These are phyloP conservation scores for Trichophyton schoenleinii DNA, from an alignment of 2,329 filamentous ascomycete genomes.

Conservation along the genomic window DNA sequence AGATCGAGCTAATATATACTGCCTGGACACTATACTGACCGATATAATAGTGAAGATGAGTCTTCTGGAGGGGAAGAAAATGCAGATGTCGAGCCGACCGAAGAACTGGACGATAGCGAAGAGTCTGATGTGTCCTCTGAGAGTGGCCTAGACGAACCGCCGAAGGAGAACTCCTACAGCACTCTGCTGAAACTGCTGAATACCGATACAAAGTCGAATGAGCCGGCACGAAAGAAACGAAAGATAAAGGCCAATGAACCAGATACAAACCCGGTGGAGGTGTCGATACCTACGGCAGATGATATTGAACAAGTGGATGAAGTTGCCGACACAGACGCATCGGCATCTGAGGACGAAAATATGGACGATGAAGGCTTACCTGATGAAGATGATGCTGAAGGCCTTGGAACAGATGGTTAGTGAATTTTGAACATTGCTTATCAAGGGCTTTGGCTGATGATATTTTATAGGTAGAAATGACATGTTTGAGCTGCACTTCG, in stretches of 20 bases:
- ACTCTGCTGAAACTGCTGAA: slow-evolving; percentile 45
- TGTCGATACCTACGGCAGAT: neutral
- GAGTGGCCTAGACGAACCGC: slow-evolving; percentile 33
- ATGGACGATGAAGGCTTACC: slow-evolving; percentile 22
- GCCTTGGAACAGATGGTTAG: slow-evolving; percentile 2
- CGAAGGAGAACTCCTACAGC: slow-evolving; percentile 39
- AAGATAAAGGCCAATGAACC: slow-evolving; percentile 33
- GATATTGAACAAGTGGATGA: slow-evolving; percentile 3
- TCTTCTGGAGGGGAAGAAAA: neutral
- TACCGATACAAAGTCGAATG: slow-evolving; percentile 27
- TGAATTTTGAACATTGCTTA: neutral
- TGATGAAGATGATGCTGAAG: slow-evolving; percentile 23
- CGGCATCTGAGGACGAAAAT: slow-evolving; percentile 24
- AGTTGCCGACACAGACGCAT: slow-evolving; percentile 38
- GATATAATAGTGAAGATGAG: neutral
- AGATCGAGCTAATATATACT: neutral
- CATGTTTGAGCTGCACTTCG: slow-evolving; percentile 73
- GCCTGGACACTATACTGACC: neutral
- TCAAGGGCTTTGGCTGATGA: neutral
- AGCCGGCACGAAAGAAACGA: slow-evolving; percentile 40
- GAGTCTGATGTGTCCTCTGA: slow-evolving; percentile 22
- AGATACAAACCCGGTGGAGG: slow-evolving; percentile 20
- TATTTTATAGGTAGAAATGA: slow-evolving; percentile 34
- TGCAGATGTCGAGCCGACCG: neutral
- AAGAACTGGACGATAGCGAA: slow-evolving; percentile 19